Base-by-base conservation (phyloP, 768 basidiomycete genomes). In the Boletus rubroflammeus region DNA sequence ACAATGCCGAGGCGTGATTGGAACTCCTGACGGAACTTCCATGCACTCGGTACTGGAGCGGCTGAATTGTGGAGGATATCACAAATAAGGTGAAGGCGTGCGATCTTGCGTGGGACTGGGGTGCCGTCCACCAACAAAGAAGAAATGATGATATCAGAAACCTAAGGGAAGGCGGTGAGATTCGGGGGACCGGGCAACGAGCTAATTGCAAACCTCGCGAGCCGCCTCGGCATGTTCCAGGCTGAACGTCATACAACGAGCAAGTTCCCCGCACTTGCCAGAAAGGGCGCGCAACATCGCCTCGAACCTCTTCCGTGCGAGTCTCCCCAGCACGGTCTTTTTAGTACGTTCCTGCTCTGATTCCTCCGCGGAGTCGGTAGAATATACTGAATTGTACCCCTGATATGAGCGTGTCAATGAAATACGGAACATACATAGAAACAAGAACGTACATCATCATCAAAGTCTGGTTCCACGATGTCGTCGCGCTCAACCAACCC, bases 41-140 rank as follows among this genome's bases (percentile, higher is more conserved):
- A 99, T 7, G 95, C 96, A 70, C 93, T 95, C 0, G 94, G 93
- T 14, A 98, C 81, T 3, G 94, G 77, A 3, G 92, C 93, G 32
- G 93, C 92, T 21, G 95, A 97, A 69, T 99, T 99, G 72, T 98
- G 95, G 41, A 99, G 78, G 59, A 99, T 98, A 67, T 99, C 97
- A 67, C 95, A 98, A 50, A 98, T 92, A 54, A 99, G 80, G 74
- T 98, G 88, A 26, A 99, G 80, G 25, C 97, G 86, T 25, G 97
- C 92, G 51, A 98, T 84, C 71, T 99, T 99, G 62, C 95, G 86
- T 51, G 97, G 97, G n/a, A 98, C 93, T 1, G 97, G 85, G 1
- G 97, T 99, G n/a, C 83, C 78, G 59, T 93, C 92, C 19, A 98
- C 85, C 25, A 90, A 78, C 9, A 98, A 74, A 6, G 97, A 98